Percentiles rank a stretch among this genome's conserved stretches.
phyloP scores from a whole-genome alignment of 805 yeast species.

The Candida odintsovae region DNA sequence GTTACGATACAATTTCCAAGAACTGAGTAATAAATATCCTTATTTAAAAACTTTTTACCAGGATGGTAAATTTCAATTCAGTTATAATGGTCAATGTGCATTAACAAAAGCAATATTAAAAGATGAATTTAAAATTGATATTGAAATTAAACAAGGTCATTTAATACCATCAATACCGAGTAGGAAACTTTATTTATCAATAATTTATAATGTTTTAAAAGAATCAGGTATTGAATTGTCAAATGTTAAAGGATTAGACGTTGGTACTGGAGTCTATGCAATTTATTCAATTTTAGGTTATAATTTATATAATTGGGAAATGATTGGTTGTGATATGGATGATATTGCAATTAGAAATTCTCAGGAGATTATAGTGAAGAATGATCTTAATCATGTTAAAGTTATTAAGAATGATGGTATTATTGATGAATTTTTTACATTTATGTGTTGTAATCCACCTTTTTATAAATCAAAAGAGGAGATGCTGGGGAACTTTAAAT shows the following conservation, averaged over 20 bases:
- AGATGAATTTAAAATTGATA: conserved; percentile 4
- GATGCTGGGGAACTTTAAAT: conserved; percentile 16
- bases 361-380: conserved; percentile 20
- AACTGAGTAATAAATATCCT: conserved; percentile 1
- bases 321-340: conserved; percentile 41
- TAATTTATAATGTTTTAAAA: conserved; percentile 5
- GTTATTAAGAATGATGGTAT: conserved; percentile 11
- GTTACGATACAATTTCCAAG: conserved; percentile 1
- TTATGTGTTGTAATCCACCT: conserved; percentile 50
- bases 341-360: conserved; percentile 27
- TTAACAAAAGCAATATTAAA: conserved; percentile 13
- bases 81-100: conserved; percentile 13
- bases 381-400: conserved; percentile 15
- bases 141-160: conserved; percentile 6
- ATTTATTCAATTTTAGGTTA: conserved; percentile 40
- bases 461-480: conserved; percentile 36
- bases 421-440: conserved; percentile 12
- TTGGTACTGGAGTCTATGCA: conserved; percentile 46
- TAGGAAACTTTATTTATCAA: conserved; percentile 8
- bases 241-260: conserved; percentile 30
- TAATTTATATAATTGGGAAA: conserved; percentile 20
- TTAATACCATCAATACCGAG: conserved; percentile 19
- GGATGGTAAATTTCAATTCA: conserved; percentile 2
- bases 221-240: conserved; percentile 4
- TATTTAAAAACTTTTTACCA: not conserved